These are phyloP conservation scores for Thymus quinquecostatus DNA, from an alignment of 257 asterid species.

Conservation along the genomic window DNA sequence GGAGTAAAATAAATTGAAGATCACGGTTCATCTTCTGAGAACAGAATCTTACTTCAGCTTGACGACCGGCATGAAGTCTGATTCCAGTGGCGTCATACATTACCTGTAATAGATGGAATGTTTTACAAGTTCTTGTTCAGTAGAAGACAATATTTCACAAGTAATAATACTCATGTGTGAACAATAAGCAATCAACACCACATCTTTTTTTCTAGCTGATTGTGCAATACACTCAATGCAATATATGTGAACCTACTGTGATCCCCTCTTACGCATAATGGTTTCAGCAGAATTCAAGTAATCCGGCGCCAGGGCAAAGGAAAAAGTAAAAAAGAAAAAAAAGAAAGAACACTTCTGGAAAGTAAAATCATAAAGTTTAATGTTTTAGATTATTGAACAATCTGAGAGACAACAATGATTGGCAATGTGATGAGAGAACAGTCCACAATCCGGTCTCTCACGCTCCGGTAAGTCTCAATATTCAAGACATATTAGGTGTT, in stretches of 20 bases:
- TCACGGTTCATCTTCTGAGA: background rate
- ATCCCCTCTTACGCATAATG: background rate
- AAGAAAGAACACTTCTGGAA: background rate
- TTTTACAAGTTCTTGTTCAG: background rate
- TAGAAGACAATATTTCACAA: background rate
- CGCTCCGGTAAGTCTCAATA: background rate
- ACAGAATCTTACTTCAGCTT: constrained; percentile 75
- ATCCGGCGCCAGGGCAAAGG: background rate
- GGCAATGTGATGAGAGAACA: background rate
- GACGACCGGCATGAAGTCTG: constrained; percentile 95
- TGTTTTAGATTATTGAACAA: too few species aligned
- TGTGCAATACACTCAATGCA: background rate
- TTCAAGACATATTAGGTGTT: background rate
- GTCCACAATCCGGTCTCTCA: background rate
- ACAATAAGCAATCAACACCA: background rate
- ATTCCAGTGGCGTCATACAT: constrained; percentile 96
- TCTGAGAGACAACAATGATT: background rate
- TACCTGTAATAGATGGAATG: constrained; percentile 52
- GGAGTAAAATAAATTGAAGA: background rate
- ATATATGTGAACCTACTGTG: background rate
- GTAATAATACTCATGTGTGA: background rate
- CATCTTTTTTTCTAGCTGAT: background rate
- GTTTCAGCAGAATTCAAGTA: background rate
- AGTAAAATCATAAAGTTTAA: background rate
- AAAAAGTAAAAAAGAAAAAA: background rate